Percentiles rank a stretch among this genome's conserved stretches.
These are phyloP conservation scores for Russula abietina DNA, from an alignment of 768 basidiomycete genomes.

Conservation along the genomic window DNA sequence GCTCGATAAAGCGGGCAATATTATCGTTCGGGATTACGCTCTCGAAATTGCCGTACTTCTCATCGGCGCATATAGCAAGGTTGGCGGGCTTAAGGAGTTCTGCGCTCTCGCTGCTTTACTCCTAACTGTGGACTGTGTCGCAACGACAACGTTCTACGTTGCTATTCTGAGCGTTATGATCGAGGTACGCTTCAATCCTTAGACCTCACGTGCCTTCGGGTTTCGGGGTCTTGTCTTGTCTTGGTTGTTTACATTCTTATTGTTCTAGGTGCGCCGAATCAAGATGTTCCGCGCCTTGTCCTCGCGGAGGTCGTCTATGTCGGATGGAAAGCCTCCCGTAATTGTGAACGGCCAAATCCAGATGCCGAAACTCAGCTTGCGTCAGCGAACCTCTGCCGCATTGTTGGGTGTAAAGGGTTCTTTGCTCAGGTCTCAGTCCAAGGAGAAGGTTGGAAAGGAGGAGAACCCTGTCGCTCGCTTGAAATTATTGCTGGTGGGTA, in stretches of 20 bases:
- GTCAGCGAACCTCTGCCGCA: constrained; percentile 30
- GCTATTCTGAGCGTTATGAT: constrained; percentile 92
- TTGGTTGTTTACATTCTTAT: constrained; percentile 10
- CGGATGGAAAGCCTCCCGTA: constrained; percentile 24
- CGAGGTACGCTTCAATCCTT: constrained; percentile 50
- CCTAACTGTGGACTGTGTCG: constrained; percentile 77
- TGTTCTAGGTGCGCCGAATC: constrained; percentile 60
- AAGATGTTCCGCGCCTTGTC: constrained; percentile 51
- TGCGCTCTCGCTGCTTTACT: constrained; percentile 91
- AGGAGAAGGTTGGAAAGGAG: constrained; percentile 41
- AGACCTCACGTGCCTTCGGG: constrained; percentile 1
- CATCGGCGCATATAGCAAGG: constrained; percentile 80
- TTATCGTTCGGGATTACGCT: constrained; percentile 88
- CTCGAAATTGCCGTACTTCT: constrained; percentile 87
- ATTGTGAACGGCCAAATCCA: constrained; percentile 25
- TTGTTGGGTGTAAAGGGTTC: constrained; percentile 48
- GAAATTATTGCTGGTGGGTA: constrained; percentile 71
- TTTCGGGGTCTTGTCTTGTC: constrained; percentile 15
- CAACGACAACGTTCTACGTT: constrained; percentile 86
- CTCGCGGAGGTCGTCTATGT: constrained; percentile 31
- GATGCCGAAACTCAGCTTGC: constrained; percentile 25
- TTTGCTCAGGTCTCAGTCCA: constrained; percentile 33
- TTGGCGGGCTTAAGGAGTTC: constrained; percentile 87
- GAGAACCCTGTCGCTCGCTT: constrained; percentile 82
- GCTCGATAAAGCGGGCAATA: constrained; percentile 70